phyloP scores from a whole-genome alignment of 2,329 filamentous ascomycete species.

The Onygenales sp. region DNA sequence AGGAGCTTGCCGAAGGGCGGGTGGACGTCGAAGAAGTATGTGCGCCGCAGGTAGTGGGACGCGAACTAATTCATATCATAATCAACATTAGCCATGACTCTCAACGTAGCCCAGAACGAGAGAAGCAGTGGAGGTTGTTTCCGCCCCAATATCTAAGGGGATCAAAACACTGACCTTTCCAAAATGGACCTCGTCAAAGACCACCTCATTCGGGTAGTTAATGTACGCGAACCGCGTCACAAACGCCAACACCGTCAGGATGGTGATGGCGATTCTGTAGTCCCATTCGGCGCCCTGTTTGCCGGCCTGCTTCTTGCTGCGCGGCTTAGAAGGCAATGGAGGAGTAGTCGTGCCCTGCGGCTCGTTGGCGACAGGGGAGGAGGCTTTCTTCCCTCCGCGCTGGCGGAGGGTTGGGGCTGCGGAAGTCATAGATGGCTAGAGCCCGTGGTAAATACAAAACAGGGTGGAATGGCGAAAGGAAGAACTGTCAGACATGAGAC shows the following conservation, averaged over 20 bases:
- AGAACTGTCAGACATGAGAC: too few species aligned
- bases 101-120: background rate
- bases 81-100: background rate
- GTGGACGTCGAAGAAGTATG: constrained; percentile 99
- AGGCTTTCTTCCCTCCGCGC: constrained; percentile 32
- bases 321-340: constrained; percentile 7
- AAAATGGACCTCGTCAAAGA: constrained; percentile 98
- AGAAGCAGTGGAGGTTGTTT: background rate
- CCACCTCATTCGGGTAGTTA: constrained; percentile 87
- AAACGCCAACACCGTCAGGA: constrained; percentile 80
- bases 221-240: constrained; percentile 93
- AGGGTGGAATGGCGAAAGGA: too few species aligned
- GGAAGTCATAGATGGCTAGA: constrained; percentile 21
- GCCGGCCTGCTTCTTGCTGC: background rate
- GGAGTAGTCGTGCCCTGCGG: constrained; percentile 4
- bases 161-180: constrained; percentile 66
- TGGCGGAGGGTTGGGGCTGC: constrained; percentile 31
- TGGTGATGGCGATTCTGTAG: constrained; percentile 65
- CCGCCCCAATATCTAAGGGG: background rate
- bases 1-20: constrained; percentile 97
- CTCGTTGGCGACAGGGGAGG: constrained; percentile 1
- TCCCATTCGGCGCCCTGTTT: constrained; percentile 57
- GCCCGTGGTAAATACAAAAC: background rate
- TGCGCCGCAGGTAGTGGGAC: constrained; percentile 80
- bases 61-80: constrained; percentile 31